Conservation (phyloP, 805 yeast species). For the Candida golubevii region DNA sequence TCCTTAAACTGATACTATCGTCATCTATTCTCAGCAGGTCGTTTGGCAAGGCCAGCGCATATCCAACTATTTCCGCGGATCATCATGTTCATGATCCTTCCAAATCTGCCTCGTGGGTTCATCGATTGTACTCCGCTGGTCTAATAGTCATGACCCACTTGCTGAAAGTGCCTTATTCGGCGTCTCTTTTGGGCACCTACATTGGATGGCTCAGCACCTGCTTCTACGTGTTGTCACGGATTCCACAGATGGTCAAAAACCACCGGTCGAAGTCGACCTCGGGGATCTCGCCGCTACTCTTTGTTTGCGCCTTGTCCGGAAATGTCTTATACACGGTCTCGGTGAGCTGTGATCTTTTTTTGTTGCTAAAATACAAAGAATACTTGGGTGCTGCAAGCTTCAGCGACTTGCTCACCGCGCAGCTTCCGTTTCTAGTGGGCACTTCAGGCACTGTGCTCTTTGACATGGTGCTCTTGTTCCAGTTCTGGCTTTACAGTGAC, state of each 20-base stretch:
- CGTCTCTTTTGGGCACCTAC: slow-evolving; percentile 20
- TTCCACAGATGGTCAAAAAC: slow-evolving; percentile 36
- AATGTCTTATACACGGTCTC: slow-evolving; percentile 34
- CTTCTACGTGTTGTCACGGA: slow-evolving; percentile 29
- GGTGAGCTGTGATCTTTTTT: slow-evolving; percentile 26
- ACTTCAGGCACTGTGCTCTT: slow-evolving; percentile 23
- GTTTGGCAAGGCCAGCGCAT: slow-evolving; percentile 13
- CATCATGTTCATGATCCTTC: neutral
- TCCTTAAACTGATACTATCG: slow-evolving; percentile 11
- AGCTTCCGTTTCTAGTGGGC: slow-evolving; percentile 20
- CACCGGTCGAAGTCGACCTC: slow-evolving; percentile 26
- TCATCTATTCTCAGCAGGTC: slow-evolving; percentile 13
- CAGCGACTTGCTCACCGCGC: slow-evolving; percentile 15
- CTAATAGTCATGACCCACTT: neutral
- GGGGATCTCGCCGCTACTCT: slow-evolving; percentile 33
- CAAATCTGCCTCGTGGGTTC: neutral
- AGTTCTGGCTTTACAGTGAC: slow-evolving; percentile 24
- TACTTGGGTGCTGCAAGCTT: slow-evolving; percentile 12
- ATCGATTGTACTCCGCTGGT: too few species aligned
- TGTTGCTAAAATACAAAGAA: slow-evolving; percentile 18
- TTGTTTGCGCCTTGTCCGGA: slow-evolving; percentile 35
- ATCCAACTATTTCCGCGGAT: neutral
- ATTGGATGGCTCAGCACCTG: slow-evolving; percentile 34
- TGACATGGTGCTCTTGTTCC: slow-evolving; percentile 31
- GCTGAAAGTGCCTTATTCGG: neutral